A percentile compares a stretch with the other conserved stretches of the same genome.
Conservation (phyloP, 768 basidiomycete species). For the Serendipita vermifera region DNA sequence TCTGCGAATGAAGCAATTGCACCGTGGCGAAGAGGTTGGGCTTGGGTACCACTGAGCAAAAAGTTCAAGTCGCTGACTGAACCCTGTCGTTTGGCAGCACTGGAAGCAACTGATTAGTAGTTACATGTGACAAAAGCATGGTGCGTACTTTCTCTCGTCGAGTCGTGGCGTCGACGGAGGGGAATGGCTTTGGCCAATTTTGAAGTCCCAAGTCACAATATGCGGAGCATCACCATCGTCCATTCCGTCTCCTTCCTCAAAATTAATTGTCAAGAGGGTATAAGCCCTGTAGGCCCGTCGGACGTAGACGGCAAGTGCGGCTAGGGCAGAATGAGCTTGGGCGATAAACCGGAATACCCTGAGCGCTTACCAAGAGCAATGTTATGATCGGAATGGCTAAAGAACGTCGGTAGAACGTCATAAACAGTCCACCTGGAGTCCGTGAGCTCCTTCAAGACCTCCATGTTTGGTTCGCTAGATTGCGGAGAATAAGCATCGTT, state of each 20-base stretch:
- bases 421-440: constrained; percentile 96
- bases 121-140: neutral
- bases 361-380: constrained; percentile 60
- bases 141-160: constrained; percentile 25
- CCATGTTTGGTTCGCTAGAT: constrained; percentile 62
- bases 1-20: constrained; percentile 85
- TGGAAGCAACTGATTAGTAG: constrained; percentile 17
- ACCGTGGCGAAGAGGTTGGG: constrained; percentile 82
- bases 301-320: constrained; percentile 91
- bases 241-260: constrained; percentile 77
- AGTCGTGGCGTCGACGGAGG: constrained; percentile 67
- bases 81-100: constrained; percentile 62
- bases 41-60: constrained; percentile 72
- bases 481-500: constrained; percentile 11
- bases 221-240: constrained; percentile 74
- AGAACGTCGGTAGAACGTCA: constrained; percentile 93
- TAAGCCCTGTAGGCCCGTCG: constrained; percentile 94
- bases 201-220: constrained; percentile 89
- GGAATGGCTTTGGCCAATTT: constrained; percentile 76
- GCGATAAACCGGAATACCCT: neutral
- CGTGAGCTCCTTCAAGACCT: constrained; percentile 81
- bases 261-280: constrained; percentile 79
- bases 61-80: constrained; percentile 95
- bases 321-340: constrained; percentile 26
- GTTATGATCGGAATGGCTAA: constrained; percentile 73